Evolutionary conservation across 2,329 filamentous ascomycete genomes (phyloP), one percentile per base, ranked within the genome.

Genomic region (Nakataea oryzae): DNA sequence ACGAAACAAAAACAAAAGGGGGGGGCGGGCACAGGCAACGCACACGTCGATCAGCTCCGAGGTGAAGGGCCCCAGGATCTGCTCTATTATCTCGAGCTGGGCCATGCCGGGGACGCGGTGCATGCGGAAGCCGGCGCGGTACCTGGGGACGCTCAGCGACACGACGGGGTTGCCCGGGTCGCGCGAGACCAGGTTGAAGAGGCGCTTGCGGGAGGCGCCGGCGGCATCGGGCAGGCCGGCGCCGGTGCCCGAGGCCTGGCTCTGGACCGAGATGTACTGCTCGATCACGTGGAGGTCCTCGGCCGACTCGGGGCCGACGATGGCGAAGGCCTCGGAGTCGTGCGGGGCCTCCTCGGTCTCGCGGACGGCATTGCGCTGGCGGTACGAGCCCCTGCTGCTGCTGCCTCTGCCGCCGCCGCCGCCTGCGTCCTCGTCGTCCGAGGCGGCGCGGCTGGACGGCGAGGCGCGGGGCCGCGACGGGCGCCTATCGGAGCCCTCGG

Each of bases 51-150:
- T 72, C 8, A 86, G 67, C 59, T 82, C 77, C 24, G 76, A 73
- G 27, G 75, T 72, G 61, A 79, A 79, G 2, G 83, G 82, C 34
- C 83, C 83, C 0, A 87, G 71, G 28, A 87, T 77, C 67, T 85
- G 83, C 65, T 85, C 84, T 57, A 85, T 76, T 24, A 81, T 78
- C 63, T 83, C 59, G 13, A 34, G 54, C 54, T 61, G 59, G 24
- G 59, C 54, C 59, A 30, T 61, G 8, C 59, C 59, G n/a, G 59
- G 59, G n/a, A 57, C 50, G 4, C 59, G 27, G 27, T 50, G 29
- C 24, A 56, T 29, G 5, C 30, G 29, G 21, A 56, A 55, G 24
- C 59, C 59, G 3, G 47, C 59, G n/a, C 59, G 50, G 26, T 61
- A 61, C 14, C 54, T 29, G 32, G 75, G 75, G 2, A 81, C 77